A percentile compares a stretch with the other conserved stretches of the same genome.
These are phyloP conservation scores for Alternaria longipes DNA, from an alignment of 2,329 filamentous ascomycete species.

Conservation along the genomic window DNA sequence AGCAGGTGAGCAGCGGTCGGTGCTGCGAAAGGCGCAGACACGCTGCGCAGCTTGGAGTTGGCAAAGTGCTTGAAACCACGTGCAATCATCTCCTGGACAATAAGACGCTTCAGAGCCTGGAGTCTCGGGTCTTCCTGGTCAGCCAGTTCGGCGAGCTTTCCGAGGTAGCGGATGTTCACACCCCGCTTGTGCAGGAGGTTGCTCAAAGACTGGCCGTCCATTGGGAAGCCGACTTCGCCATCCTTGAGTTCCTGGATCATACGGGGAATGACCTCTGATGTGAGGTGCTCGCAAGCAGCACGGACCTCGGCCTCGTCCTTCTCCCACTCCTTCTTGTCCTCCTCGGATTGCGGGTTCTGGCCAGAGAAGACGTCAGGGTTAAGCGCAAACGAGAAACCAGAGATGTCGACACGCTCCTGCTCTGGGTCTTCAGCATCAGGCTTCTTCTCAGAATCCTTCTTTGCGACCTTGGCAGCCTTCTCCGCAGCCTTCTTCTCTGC, in stretches of 20 bases:
- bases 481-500: conserved; percentile 29
- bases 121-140: conserved; percentile 70
- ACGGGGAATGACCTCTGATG: conserved; percentile 80
- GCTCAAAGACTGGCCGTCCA: conserved; percentile 94
- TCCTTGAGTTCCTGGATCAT: conserved; percentile 87
- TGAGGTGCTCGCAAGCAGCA: conserved; percentile 80
- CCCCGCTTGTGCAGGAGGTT: conserved; percentile 93
- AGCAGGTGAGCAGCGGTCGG: conserved; percentile 85
- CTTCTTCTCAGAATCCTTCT: conserved; percentile 29
- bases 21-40: conserved; percentile 82
- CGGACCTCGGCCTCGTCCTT: conserved; percentile 90
- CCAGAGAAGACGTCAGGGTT: conserved; percentile 97
- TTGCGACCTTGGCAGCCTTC: conserved; percentile 24
- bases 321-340: conserved; percentile 83
- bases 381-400: conserved; percentile 84
- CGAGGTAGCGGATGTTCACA: conserved; percentile 97
- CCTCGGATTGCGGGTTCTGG: conserved; percentile 86
- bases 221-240: conserved; percentile 94
- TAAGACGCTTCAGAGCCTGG: conserved; percentile 77
- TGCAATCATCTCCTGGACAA: conserved; percentile 92
- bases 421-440: conserved; percentile 44
- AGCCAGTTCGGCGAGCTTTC: conserved; percentile 77
- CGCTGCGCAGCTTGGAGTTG: conserved; percentile 78
- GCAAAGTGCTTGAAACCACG: conserved; percentile 94
- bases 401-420: conserved; percentile 81